Conservation (phyloP, 345 rosid genomes). For the Limnanthes douglasii region DNA sequence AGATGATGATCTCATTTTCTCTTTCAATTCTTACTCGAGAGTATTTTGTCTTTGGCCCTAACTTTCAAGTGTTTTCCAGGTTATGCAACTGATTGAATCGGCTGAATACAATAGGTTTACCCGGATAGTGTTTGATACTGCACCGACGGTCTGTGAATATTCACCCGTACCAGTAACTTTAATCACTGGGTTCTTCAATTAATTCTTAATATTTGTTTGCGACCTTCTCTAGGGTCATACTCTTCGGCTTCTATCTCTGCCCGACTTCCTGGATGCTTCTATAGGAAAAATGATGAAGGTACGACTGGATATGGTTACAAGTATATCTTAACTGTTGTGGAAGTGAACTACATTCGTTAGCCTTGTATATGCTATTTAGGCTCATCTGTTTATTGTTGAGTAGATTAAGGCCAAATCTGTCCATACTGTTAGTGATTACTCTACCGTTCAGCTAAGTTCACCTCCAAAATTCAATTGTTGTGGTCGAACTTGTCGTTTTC, state of each 20-base stretch:
- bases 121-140: constrained; percentile 61
- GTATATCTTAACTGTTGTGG: too few relatives aligned
- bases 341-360: too few relatives aligned
- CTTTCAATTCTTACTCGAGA: too few relatives aligned
- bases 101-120: constrained; percentile 49
- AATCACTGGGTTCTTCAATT: neutral
- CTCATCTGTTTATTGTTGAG: constrained; percentile 4
- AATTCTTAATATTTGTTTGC: constrained; percentile 1
- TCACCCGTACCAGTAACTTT: constrained; percentile 4
- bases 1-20: too few relatives aligned
- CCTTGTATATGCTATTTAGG: too few relatives aligned
- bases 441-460: too few relatives aligned
- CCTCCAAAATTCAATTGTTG: too few relatives aligned
- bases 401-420: too few relatives aligned
- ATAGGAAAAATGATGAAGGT: constrained; percentile 74
- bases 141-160: constrained; percentile 52
- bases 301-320: too few relatives aligned
- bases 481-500: too few relatives aligned
- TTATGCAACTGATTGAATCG: constrained; percentile 54
- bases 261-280: constrained; percentile 70
- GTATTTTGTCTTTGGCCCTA: neutral
- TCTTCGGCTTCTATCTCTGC: constrained; percentile 69
- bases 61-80: constrained; percentile 26
- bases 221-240: constrained; percentile 49
- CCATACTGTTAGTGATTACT: too few relatives aligned